Evolutionary conservation across 441 rosid species (phyloP), one percentile per base, ranked within the genome.

Genomic region (Capsella rubella): DNA sequence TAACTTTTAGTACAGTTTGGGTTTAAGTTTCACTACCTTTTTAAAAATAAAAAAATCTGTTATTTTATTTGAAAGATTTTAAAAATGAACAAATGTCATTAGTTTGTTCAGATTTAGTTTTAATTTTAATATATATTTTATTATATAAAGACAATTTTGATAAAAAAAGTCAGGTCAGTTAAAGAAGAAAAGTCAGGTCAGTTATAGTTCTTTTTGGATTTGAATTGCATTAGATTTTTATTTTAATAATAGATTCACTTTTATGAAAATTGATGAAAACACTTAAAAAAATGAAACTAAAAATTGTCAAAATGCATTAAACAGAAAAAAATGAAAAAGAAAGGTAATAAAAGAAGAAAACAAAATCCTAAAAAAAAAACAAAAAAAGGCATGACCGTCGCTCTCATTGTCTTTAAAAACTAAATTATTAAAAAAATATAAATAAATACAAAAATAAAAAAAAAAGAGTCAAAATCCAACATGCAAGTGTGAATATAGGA

Each of bases 391-490:
- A 67, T 52, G 54, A 67, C 79, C 46, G 27, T 74, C 62, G 13
- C 62, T 77, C 43, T 65, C 66, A 47, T 15, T 58, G 62, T 49
- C 72, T 51, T 47, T 14, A 25, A 46, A 54, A 35, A 1, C 39
- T 11, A 31, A 18, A 7, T 5, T 35, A 5, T 25, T 12, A 42
- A 54, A 39, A 31, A 21, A 15, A 18, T n/a, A 31, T 1, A 0
- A 62, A 11, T 28, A 8, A 7, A 4, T 21, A 21, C 21, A 49
- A 8, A 49, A 0, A 1, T 0, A n/a, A 43, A 51, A 51, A 51
- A 51, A 65, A 59, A 29, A 72, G 73, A 61, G 81, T 72, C 81
- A 78, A 78, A 53, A 64, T 64, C 71, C 74, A 8, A 72, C 80
- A 72, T 75, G 85, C 73, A 79, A 69, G 73, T 57, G 65, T 69